Evolutionary conservation across 2,329 filamentous ascomycete genomes (phyloP).

Genomic region (Cercospora sp.): DNA sequence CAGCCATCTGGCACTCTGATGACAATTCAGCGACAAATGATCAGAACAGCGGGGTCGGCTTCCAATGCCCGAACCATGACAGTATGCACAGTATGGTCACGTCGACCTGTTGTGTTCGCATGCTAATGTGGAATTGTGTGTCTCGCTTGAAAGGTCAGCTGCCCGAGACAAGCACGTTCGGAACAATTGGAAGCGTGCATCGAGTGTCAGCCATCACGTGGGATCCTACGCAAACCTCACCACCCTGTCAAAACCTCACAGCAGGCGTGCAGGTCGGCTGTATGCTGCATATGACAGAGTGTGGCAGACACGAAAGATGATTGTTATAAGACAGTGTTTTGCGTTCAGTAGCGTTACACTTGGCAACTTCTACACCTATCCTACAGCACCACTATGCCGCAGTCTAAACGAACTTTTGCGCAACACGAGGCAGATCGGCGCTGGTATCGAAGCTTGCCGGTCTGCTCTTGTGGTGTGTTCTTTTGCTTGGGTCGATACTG

Average conservation of each 20-base stretch:
- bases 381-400: slow-evolving; percentile 1
- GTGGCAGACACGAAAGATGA: neutral
- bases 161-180: neutral
- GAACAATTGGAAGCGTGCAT: neutral
- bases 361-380: neutral
- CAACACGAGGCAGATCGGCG: slow-evolving; percentile 2
- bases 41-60: neutral
- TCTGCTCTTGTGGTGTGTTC: slow-evolving; percentile 14
- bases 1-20: slow-evolving; percentile 2
- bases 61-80: neutral
- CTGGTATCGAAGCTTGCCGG: slow-evolving; percentile 1
- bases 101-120: neutral
- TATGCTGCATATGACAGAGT: slow-evolving; percentile 6
- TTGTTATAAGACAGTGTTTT: neutral
- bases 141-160: slow-evolving; percentile 4
- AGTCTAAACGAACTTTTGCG: slow-evolving; percentile 7
- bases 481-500: slow-evolving; percentile 19
- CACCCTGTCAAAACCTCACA: neutral
- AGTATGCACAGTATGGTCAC: neutral
- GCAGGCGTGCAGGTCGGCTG: slow-evolving; percentile 6
- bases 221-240: neutral
- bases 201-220: neutral
- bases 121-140: neutral
- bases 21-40: neutral
- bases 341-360: neutral